Evolutionary conservation across 306 rosid genomes (phyloP).

Genomic region (Prunus mongolica): DNA sequence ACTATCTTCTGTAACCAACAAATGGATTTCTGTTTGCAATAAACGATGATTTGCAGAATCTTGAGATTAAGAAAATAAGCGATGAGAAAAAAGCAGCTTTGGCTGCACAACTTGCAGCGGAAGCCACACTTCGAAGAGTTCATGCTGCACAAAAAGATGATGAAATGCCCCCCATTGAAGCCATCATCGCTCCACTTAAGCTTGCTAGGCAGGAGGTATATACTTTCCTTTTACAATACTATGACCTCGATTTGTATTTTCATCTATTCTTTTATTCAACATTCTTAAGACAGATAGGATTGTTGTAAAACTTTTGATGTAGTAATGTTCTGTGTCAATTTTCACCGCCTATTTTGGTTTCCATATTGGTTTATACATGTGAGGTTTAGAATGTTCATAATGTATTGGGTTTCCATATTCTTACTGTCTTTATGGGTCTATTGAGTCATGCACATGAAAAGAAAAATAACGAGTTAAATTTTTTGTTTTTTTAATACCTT

Average conservation of each 20-base stretch:
- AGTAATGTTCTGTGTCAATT: not conserved
- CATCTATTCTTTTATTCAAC: not conserved
- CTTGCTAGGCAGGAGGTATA: slow-evolving; percentile 78
- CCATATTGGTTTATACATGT: not conserved
- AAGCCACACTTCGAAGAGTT: slow-evolving; percentile 91
- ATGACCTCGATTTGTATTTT: not conserved
- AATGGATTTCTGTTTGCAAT: slow-evolving; percentile 5
- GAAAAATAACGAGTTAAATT: not conserved
- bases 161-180: slow-evolving; percentile 97
- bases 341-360: not conserved
- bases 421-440: not conserved
- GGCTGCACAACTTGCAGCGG: slow-evolving; percentile 96
- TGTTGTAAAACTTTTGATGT: not conserved
- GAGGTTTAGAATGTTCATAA: not conserved
- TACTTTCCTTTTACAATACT: not conserved
- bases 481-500: not conserved
- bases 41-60: slow-evolving; percentile 62
- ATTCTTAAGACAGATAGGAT: not conserved
- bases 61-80: slow-evolving; percentile 76
- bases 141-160: slow-evolving; percentile 92
- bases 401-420: not conserved
- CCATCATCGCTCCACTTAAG: slow-evolving; percentile 78
- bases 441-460: not conserved
- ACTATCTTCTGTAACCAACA: slow-evolving; percentile 5
- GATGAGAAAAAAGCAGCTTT: slow-evolving; percentile 79